These are phyloP conservation scores for Zelonia costaricensis DNA, from an alignment of 208 protist genomes.

Conservation along the genomic window DNA sequence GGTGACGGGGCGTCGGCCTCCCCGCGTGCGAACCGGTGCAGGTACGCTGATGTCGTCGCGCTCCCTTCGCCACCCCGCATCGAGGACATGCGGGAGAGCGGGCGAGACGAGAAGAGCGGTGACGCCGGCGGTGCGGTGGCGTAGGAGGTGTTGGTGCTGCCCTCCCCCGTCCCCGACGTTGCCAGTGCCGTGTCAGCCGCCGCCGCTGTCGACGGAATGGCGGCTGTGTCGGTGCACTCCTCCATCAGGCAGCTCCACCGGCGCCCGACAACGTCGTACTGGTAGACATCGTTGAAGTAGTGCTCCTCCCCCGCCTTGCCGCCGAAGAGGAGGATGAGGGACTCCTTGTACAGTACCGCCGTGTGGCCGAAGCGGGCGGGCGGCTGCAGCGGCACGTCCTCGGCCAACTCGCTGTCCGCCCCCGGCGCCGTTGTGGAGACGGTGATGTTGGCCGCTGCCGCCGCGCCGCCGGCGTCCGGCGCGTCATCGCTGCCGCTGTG, in stretches of 20 bases:
- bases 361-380: conserved; percentile 66
- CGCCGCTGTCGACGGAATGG: background rate
- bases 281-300: conserved; percentile 50
- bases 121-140: conserved; percentile 1
- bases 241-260: conserved; percentile 23
- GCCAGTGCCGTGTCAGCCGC: background rate
- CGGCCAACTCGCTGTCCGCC: background rate
- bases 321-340: conserved; percentile 60
- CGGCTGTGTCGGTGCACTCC: background rate
- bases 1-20: background rate
- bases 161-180: background rate
- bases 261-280: conserved; percentile 31
- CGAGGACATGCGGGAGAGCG: background rate
- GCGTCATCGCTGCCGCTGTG: background rate
- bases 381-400: conserved; percentile 17
- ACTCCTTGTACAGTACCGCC: conserved; percentile 42
- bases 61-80: background rate
- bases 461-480: background rate
- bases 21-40: background rate
- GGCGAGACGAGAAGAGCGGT: background rate
- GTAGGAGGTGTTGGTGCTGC: conserved; percentile 5
- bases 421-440: background rate
- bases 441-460: background rate
- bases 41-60: background rate
- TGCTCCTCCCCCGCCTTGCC: conserved; percentile 32